Conservation (phyloP, 2,329 filamentous ascomycete genomes). For the Cytospora paraplurivora region DNA sequence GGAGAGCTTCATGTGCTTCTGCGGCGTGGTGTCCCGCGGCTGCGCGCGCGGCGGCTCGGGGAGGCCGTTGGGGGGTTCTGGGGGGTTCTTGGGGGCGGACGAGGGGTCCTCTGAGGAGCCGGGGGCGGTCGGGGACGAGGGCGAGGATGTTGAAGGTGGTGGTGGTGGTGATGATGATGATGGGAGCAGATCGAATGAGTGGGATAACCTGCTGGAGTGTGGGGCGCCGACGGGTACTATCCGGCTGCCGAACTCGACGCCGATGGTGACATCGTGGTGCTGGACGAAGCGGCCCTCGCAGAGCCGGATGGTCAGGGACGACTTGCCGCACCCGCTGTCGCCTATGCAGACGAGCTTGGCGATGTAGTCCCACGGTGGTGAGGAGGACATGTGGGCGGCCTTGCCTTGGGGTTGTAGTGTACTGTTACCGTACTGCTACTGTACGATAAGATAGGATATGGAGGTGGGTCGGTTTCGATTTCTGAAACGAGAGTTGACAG, state of each 20-base stretch:
- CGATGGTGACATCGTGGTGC: conserved; percentile 96
- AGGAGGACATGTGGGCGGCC: conserved; percentile 52
- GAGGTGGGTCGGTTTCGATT: neutral
- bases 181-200: neutral
- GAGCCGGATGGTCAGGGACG: conserved; percentile 87
- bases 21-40: conserved; percentile 39
- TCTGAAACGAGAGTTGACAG: too few relatives aligned
- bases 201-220: conserved; percentile 52
- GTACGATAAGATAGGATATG: conserved; percentile 11
- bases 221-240: conserved; percentile 90
- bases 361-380: conserved; percentile 93
- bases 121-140: conserved; percentile 30
- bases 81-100: conserved; percentile 11
- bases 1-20: conserved; percentile 88
- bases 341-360: conserved; percentile 98
- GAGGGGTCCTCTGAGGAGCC: conserved; percentile 21
- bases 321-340: conserved; percentile 95
- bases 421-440: conserved; percentile 9
- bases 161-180: conserved; percentile 42
- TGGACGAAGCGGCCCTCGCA: conserved; percentile 95
- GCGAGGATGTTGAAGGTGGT: conserved; percentile 34
- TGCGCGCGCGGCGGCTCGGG: conserved; percentile 52
- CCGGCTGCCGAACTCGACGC: conserved; percentile 91
- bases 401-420: neutral
- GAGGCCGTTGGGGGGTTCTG: conserved; percentile 44